Percentiles rank a stretch among this genome's conserved stretches.
Evolutionary conservation across 495 filamentous ascomycete genomes (phyloP).

Genomic region (Neurospora sp.): DNA sequence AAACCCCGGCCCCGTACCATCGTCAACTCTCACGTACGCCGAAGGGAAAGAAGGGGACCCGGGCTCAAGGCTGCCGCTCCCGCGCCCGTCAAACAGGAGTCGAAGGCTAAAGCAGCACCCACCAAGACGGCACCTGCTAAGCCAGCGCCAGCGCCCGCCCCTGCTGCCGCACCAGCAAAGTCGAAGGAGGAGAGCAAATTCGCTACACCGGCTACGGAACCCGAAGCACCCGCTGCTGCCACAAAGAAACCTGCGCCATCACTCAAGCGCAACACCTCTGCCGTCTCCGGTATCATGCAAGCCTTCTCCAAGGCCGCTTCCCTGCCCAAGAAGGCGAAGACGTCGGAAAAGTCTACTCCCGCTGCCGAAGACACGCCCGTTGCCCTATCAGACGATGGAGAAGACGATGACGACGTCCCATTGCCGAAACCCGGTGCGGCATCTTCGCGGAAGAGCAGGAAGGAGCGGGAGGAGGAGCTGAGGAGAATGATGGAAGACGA

Average conservation of each 20-base stretch:
- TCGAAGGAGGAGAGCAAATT: constrained; percentile 27
- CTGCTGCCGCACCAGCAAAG: constrained; percentile 10
- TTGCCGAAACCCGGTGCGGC: constrained; percentile 25
- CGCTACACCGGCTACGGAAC: constrained; percentile 12
- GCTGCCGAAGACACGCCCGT: constrained; percentile 46
- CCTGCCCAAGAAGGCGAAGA: constrained; percentile 44
- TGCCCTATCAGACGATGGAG: constrained; percentile 62
- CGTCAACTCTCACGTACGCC: constrained; percentile 26
- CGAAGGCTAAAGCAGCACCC: constrained; percentile 1
- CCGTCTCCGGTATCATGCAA: constrained; percentile 54
- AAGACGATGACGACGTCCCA: constrained; percentile 48
- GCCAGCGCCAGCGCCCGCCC: constrained; percentile 11
- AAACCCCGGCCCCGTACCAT: constrained; percentile 20
- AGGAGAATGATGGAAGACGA: constrained; percentile 83
- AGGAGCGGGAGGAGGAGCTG: constrained; percentile 62
- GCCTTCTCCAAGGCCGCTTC: constrained; percentile 76
- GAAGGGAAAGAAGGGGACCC: constrained; percentile 25
- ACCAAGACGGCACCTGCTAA: constrained; percentile 12
- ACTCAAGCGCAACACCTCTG: constrained; percentile 46
- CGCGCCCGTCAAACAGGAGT: not conserved
- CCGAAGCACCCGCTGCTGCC: constrained; percentile 17
- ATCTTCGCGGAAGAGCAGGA: constrained; percentile 45
- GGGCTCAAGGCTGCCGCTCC: constrained; percentile 11
- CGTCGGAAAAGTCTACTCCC: constrained; percentile 32
- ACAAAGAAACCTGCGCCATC: constrained; percentile 33